Percentiles rank a stretch among this genome's conserved stretches.
phyloP scores from a whole-genome alignment of 331 rosid genomes.

The Arachis monticola region DNA sequence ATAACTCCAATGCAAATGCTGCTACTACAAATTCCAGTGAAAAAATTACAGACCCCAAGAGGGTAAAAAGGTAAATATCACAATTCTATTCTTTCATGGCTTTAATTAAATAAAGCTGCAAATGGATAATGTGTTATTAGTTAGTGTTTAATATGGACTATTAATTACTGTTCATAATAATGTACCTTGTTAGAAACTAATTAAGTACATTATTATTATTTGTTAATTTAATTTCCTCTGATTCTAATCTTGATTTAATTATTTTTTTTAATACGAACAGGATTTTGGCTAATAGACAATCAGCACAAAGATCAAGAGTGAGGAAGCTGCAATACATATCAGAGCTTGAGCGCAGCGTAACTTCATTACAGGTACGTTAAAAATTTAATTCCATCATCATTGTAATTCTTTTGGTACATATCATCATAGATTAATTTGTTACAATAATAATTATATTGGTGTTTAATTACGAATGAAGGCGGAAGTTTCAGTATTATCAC shows the following conservation, averaged over 20 bases:
- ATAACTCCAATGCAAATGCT: constrained; percentile 29
- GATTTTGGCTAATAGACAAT: constrained; percentile 96
- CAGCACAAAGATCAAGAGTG: constrained; percentile 96
- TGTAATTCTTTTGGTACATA: not conserved
- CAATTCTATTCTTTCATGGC: not conserved
- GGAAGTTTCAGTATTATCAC: constrained; percentile 88
- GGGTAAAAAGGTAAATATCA: constrained; percentile 82
- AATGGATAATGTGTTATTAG: constrained; percentile 3
- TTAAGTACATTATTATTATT: not conserved
- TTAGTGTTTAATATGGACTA: not conserved
- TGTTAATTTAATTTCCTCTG: not conserved
- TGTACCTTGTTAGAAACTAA: not conserved
- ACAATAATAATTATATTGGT: not conserved
- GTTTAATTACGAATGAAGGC: constrained; percentile 56
- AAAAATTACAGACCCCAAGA: constrained; percentile 74
- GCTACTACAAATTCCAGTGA: constrained; percentile 40
- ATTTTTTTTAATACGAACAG: constrained; percentile 40
- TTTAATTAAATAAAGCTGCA: not conserved
- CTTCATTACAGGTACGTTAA: constrained; percentile 70
- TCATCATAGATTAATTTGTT: not conserved
- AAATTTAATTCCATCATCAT: not conserved
- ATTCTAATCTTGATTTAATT: constrained; percentile 9
- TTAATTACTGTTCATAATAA: not conserved
- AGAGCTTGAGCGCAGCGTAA: constrained; percentile 91
- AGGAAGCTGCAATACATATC: constrained; percentile 94